Evolutionary conservation across 441 rosid species (phyloP).

Genomic region (Capsella rubella): DNA sequence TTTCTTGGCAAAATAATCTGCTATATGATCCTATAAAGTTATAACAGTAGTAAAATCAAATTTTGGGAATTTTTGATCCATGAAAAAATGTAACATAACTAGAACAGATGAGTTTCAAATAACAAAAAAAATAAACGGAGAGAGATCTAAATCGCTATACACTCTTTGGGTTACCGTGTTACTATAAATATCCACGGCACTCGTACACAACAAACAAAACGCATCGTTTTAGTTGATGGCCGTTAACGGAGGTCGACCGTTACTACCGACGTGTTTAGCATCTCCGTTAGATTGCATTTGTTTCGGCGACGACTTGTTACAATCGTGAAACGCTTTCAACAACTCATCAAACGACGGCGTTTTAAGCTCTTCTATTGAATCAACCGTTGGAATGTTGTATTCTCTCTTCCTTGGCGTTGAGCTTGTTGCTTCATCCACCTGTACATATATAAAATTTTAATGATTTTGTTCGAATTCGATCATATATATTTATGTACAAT

Average conservation of each 20-base stretch:
- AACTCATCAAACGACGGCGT: conserved; percentile 90
- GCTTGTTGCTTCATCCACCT: conserved; percentile 95
- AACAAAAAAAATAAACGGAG: not conserved
- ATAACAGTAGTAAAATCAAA: not conserved
- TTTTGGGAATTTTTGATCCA: not conserved
- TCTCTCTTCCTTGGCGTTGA: conserved; percentile 89
- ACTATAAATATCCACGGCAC: conserved; percentile 33
- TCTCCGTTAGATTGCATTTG: conserved; percentile 76
- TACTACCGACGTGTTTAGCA: conserved; percentile 52
- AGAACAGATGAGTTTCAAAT: not conserved
- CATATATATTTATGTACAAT: not conserved
- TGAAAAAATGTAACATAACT: conserved; percentile 5
- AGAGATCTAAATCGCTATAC: conserved; percentile 20
- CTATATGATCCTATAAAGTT: not conserved
- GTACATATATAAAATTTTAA: not conserved
- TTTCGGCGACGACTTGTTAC: conserved; percentile 54
- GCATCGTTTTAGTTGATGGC: conserved; percentile 62
- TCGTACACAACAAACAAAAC: conserved; percentile 6
- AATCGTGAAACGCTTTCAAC: conserved; percentile 73
- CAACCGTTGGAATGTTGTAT: conserved; percentile 72
- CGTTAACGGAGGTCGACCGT: conserved; percentile 81
- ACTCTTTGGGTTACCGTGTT: conserved; percentile 27
- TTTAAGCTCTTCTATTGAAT: conserved; percentile 87
- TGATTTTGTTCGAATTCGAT: not conserved
- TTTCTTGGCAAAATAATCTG: too few relatives aligned